Percentiles rank a stretch among this genome's conserved stretches.
Evolutionary conservation across 495 filamentous ascomycete species (phyloP).

Genomic region (Daldinia concentrica): DNA sequence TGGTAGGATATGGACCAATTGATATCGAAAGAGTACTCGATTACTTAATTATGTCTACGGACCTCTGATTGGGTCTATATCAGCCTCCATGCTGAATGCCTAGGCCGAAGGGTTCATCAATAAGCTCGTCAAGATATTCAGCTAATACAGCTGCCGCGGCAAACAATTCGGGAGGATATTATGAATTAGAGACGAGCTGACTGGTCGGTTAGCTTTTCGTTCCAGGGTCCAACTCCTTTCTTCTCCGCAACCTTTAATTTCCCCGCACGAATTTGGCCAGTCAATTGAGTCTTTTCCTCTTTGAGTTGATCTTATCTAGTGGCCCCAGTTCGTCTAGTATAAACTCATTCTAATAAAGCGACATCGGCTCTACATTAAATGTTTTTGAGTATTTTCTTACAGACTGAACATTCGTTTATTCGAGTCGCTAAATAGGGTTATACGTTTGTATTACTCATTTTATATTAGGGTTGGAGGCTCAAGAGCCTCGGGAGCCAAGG

Average conservation of each 20-base stretch:
- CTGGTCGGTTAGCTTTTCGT: neutral
- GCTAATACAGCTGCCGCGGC: neutral
- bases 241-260: constrained; percentile 9
- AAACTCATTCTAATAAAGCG: constrained; percentile 17
- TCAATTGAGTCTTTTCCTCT: neutral
- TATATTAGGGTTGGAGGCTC: neutral
- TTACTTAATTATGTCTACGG: neutral
- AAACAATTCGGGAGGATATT: neutral
- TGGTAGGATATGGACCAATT: neutral
- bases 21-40: neutral
- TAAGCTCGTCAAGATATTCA: neutral
- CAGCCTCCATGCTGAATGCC: neutral
- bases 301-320: constrained; percentile 7
- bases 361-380: constrained; percentile 23
- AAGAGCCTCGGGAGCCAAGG: constrained; percentile 3
- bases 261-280: neutral
- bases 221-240: constrained; percentile 5
- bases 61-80: neutral
- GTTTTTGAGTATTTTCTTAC: neutral
- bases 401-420: neutral
- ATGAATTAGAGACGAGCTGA: constrained; percentile 1
- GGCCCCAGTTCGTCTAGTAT: constrained; percentile 1
- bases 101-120: neutral
- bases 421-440: neutral
- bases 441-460: neutral